phyloP scores from a whole-genome alignment of 225 moss, liverwort and hornwort genomes.

The Anthoceros angustus region DNA sequence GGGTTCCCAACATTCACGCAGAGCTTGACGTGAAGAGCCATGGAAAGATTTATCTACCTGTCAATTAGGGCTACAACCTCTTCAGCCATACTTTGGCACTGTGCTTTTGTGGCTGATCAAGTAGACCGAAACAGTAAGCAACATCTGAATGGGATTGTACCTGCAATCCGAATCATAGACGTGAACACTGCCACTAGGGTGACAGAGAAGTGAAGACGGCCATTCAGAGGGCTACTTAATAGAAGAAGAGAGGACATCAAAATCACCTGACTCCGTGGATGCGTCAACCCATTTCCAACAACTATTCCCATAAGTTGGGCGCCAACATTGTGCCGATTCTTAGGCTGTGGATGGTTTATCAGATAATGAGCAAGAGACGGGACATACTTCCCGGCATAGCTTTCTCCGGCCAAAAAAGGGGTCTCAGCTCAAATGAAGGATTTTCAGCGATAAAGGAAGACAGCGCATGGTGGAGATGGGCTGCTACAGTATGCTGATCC shows the following conservation, averaged over 20 bases:
- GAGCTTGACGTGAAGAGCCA: neutral
- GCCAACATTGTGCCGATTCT: slow-evolving; percentile 10
- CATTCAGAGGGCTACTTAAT: slow-evolving; percentile 32
- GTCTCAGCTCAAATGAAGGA: slow-evolving; percentile 9
- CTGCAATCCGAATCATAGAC: neutral
- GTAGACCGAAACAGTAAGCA: neutral
- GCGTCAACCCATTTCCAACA: slow-evolving; percentile 36
- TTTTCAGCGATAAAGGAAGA: slow-evolving; percentile 19
- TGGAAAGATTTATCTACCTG: neutral
- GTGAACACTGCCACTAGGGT: slow-evolving; percentile 11
- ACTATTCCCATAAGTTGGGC: slow-evolving; percentile 24
- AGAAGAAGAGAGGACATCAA: slow-evolving; percentile 23
- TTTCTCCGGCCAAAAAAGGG: slow-evolving; percentile 37
- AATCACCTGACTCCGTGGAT: slow-evolving; percentile 26
- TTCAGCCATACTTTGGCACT: neutral
- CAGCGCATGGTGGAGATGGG: slow-evolving; percentile 24
- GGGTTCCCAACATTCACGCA: neutral
- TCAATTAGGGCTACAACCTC: neutral
- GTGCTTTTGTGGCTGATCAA: neutral
- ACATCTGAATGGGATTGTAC: neutral
- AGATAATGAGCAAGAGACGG: slow-evolving; percentile 28
- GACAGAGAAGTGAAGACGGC: slow-evolving; percentile 16
- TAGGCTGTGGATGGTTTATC: slow-evolving; percentile 4
- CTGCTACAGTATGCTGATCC: slow-evolving; percentile 21
- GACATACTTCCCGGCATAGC: slow-evolving; percentile 30